A percentile compares a stretch with the other conserved stretches of the same genome.
phyloP scores from a whole-genome alignment of 148 eudicot species.

The Rhododendron williamsianum region DNA sequence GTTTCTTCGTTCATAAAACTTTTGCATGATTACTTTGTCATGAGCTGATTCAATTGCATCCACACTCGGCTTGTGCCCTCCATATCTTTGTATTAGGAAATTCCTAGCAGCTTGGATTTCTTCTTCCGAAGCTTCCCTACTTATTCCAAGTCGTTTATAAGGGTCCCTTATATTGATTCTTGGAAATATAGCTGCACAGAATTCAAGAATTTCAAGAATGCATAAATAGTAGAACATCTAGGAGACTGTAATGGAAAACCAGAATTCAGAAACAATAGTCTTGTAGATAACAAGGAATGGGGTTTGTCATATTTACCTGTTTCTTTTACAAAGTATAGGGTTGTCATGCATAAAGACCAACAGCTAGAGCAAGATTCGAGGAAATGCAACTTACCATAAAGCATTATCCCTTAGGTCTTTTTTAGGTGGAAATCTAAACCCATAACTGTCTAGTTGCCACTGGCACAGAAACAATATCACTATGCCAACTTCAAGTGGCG shows the following conservation, averaged over 20 bases:
- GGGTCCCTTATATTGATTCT: constrained; percentile 86
- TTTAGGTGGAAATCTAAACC: not conserved
- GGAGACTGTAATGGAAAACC: constrained; percentile 6
- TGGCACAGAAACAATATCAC: not conserved
- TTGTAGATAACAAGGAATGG: not conserved
- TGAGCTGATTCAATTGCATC: constrained; percentile 96
- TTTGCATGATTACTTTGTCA: constrained; percentile 88
- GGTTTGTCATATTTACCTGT: not conserved
- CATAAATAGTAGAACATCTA: not conserved
- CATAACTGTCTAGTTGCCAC: not conserved
- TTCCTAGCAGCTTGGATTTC: constrained; percentile 91
- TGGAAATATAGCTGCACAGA: constrained; percentile 67
- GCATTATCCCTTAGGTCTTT: not conserved
- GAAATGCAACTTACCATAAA: not conserved
- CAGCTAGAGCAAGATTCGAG: not conserved
- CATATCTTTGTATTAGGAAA: constrained; percentile 79
- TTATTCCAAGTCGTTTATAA: constrained; percentile 87
- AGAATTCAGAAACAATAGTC: not conserved
- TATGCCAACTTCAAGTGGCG: not conserved
- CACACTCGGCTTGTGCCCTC: constrained; percentile 80
- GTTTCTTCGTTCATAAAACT: constrained; percentile 72
- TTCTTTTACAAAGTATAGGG: not conserved
- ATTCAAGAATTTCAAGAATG: not conserved
- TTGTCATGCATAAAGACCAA: not conserved
- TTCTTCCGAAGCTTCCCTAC: constrained; percentile 85